Base-by-base conservation (phyloP, 179 eudicot genomes). In the Pouteria campechiana region DNA sequence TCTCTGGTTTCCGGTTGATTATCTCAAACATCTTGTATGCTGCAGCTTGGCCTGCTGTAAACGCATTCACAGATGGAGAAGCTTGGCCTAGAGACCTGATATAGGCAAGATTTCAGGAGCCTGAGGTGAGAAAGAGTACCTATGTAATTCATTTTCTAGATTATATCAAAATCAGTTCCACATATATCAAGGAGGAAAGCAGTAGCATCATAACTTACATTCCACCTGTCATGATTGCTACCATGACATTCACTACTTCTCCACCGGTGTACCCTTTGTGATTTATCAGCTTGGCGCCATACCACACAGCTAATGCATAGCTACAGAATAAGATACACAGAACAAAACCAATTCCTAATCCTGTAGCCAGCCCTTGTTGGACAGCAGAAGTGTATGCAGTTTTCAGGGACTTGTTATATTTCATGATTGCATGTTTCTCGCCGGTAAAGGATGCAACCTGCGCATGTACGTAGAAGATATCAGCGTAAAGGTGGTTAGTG, bases 21-120 rank as follows among this genome's bases (percentile, higher is more conserved):
- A 90, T 62, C 61, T 76, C 76, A 32, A 85, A 89, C 93, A 89
- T 89, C 57, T 81, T 89, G 68, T 73, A 78, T n/a, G 95, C 97
- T 38, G 95, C 93, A 57, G 95, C 85, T 52, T 74, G 83, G 22
- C 95, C 95, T 31, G 86, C 76, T 24, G 93, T 78, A 68, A 85
- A 75, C 38, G 93, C 93, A 62, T 58, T 85, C 25, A 89, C 15
- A 37, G 63, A 64, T 2, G 95, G 93, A 30, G 89, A 57, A 32
- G 81, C 54, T 51, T 89, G 95, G 37, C 93, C 87, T 21, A 90
- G 36, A 13, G 95, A 78, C 72, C 97, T 88, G 52, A 3, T 31
- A 15, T 45, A 53, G 9, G 22, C 0, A 14, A 21, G 18, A 25
- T 4, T 4, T 8, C 4, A 15, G 15, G 44, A 17, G 15, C 13